phyloP scores from a whole-genome alignment of 2,329 filamentous ascomycete genomes.

The Sporothrix brunneoviolacea region DNA sequence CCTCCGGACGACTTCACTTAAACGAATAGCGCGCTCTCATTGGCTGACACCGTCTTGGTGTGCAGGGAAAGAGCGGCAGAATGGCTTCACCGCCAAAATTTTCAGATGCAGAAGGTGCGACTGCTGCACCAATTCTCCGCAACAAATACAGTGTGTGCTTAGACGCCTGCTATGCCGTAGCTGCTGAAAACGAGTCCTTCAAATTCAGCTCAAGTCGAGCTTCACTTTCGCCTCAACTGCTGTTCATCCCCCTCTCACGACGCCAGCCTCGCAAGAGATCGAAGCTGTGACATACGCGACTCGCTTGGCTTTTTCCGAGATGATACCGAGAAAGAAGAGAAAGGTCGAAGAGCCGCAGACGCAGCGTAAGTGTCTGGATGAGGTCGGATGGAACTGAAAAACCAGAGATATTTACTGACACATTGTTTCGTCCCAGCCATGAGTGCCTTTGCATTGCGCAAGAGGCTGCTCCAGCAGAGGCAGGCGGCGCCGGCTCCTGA shows the following conservation, averaged over 20 bases:
- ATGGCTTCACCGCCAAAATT: slow-evolving; percentile 17
- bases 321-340: slow-evolving; percentile 27
- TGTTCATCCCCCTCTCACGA: no score
- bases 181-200: no score
- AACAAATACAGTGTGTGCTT: no score
- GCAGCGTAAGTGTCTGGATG: slow-evolving; percentile 26
- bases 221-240: background rate
- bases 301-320: slow-evolving; percentile 8
- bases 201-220: background rate
- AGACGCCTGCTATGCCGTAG: no score
- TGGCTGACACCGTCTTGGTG: slow-evolving; percentile 5
- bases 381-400: background rate
- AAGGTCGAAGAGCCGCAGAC: slow-evolving; percentile 33
- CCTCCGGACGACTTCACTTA: background rate
- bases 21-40: slow-evolving; percentile 9
- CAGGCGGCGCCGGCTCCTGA: background rate
- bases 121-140: no score
- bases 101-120: slow-evolving; percentile 1
- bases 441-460: slow-evolving; percentile 40
- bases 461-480: slow-evolving; percentile 28
- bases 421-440: slow-evolving; percentile 24
- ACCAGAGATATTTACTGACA: background rate
- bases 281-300: no score
- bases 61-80: slow-evolving; percentile 15
- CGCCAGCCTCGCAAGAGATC: no score